Evolutionary conservation across 169 alveolate species (phyloP).

Genomic region (Theileria parva): DNA sequence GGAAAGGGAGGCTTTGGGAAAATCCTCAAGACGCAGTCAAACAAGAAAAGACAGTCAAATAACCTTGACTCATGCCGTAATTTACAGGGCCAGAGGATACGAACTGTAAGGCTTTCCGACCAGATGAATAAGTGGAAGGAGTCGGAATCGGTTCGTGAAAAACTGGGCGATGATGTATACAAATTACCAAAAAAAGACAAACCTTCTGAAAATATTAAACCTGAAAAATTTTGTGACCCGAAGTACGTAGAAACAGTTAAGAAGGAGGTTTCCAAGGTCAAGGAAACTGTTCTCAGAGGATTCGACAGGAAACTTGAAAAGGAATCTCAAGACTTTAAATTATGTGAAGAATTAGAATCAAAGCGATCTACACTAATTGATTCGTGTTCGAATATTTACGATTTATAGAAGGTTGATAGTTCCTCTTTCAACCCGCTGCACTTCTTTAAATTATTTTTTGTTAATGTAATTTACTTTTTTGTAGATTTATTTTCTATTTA

Average conservation of each 20-base stretch:
- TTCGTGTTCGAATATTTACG: conserved; percentile 43
- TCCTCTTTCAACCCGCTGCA: not conserved
- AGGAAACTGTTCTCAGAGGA: conserved; percentile 43
- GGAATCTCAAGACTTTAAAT: conserved; percentile 12
- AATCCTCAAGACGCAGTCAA: conserved; percentile 32
- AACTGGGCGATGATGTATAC: conserved; percentile 14
- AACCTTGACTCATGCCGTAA: conserved; percentile 65
- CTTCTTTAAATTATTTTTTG: not conserved
- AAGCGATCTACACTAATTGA: conserved; percentile 22
- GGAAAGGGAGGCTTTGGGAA: conserved; percentile 72
- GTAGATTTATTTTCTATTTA: not conserved
- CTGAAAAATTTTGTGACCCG: not conserved
- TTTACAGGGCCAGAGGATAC: conserved; percentile 49
- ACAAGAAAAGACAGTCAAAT: conserved; percentile 43
- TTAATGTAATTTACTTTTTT: not conserved
- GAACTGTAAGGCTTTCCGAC: conserved; percentile 39
- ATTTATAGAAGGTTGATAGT: not conserved
- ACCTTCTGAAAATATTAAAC: not conserved
- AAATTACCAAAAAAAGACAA: conserved; percentile 39
- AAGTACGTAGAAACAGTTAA: conserved; percentile 24
- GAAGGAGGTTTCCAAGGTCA: conserved; percentile 51
- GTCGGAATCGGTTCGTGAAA: conserved; percentile 5
- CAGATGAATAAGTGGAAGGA: conserved; percentile 33
- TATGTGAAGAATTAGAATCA: conserved; percentile 14
- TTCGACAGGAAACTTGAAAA: conserved; percentile 6